Evolutionary conservation across 140 eudicot species (phyloP).

Genomic region (Ambrosia hybrid): DNA sequence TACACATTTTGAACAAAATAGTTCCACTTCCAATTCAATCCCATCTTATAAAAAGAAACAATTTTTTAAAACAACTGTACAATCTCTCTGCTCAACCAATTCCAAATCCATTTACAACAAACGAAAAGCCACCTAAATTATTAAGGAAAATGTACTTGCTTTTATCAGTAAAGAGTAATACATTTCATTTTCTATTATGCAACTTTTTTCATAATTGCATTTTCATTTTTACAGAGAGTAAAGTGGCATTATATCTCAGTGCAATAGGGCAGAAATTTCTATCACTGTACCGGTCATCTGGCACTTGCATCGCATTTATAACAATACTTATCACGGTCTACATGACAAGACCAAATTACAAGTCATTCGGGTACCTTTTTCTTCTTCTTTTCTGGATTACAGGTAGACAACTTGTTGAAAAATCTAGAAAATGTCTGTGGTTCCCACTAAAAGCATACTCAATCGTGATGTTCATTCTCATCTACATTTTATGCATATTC

Average conservation of each 20-base stretch:
- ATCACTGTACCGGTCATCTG: slow-evolving; percentile 76
- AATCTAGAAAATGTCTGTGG: slow-evolving; percentile 86
- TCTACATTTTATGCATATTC: slow-evolving; percentile 71
- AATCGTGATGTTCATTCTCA: slow-evolving; percentile 66
- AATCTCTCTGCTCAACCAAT: no score
- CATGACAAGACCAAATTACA: slow-evolving; percentile 72
- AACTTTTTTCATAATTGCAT: slow-evolving; percentile 12
- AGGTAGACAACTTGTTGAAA: slow-evolving; percentile 93
- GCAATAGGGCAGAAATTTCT: slow-evolving; percentile 83
- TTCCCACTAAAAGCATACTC: slow-evolving; percentile 86
- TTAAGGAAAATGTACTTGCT: no score
- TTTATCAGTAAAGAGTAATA: neutral
- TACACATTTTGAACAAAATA: slow-evolving; percentile 15
- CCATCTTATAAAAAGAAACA: no score
- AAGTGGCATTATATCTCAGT: slow-evolving; percentile 84
- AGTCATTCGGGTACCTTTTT: slow-evolving; percentile 86
- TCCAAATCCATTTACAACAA: no score
- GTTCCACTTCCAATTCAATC: no score
- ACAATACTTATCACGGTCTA: slow-evolving; percentile 88
- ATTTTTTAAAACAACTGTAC: no score
- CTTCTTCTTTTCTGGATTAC: slow-evolving; percentile 93
- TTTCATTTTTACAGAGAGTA: slow-evolving; percentile 71
- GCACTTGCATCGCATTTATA: slow-evolving; percentile 80
- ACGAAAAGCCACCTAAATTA: no score
- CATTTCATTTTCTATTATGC: slow-evolving; percentile 1